Base-by-base conservation (phyloP, 164 flowering plant species). In the Kalanchoe fedtschenkoi region DNA sequence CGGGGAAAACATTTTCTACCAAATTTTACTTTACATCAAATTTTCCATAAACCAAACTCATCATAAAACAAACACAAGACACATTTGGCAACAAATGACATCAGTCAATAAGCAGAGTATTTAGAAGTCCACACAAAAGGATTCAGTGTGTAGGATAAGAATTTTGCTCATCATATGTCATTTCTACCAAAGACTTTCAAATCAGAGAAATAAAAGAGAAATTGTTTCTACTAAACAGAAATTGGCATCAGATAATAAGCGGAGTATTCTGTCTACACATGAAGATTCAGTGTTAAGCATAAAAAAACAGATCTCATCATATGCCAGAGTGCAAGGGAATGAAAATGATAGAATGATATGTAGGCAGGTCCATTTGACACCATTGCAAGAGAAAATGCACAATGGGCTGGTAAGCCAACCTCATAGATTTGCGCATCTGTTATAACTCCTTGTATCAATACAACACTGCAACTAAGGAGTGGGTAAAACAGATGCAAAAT, bases 361-460 rank as follows among this genome's bases (percentile, higher is more conserved):
- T 85, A n/a, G 83, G 81, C 47, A 63, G 72, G 75, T 65, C 78
- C 82, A 83, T 83, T 85, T 85, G 87, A 80, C 84, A 14, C 83
- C 75, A 75, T 67, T 39, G 84, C 83, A 82, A 76, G 2, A 22
- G 11, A 35, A 51, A 51, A 32, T 28, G 44, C 71, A 83, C 84
- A 70, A 69, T 75, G 87, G 72, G 91, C 76, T 79, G 86, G 86
- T 81, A 83, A 80, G 91, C 77, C 80, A 70, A 69, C 84, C 91
- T 41, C 15, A 5, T 66, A 6, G 21, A 13, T 78, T 10, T 82
- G n/a, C 66, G 85, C 85, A 79, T 66, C 84, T 19, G 71, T 73
- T 80, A 42, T 77, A 77, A 63, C 88, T 68, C 80, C 91, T 66
- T 21, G 33, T 13, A 60, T 71, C n/a, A n/a, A 47, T 61, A 28